These are phyloP conservation scores for Comarum palustre DNA, from an alignment of 306 rosid genomes.

Conservation along the genomic window DNA sequence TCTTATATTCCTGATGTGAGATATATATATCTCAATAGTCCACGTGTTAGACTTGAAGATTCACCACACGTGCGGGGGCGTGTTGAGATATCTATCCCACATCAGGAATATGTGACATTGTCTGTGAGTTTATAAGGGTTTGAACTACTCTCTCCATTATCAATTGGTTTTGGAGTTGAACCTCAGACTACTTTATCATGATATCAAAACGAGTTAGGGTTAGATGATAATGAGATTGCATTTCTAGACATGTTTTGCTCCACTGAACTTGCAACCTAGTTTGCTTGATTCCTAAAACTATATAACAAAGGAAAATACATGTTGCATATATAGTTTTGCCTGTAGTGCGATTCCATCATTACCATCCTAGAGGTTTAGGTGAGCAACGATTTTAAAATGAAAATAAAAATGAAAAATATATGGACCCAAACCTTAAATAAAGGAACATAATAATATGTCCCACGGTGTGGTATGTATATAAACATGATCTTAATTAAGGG, in stretches of 20 bases:
- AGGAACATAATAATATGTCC: constrained; percentile 12
- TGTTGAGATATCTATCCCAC: no score
- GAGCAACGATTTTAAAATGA: neutral
- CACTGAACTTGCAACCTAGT: neutral
- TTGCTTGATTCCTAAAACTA: neutral
- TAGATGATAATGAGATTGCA: neutral
- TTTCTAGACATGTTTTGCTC: neutral
- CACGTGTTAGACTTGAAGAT: no score
- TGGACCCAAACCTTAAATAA: constrained; percentile 11
- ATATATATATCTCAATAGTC: no score
- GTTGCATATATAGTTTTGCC: neutral
- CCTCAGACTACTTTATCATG: no score
- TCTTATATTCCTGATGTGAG: no score
- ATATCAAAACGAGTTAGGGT: no score
- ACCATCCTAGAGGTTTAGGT: constrained; percentile 5
- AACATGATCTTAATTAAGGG: no score
- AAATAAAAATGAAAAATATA: neutral
- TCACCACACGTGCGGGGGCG: no score
- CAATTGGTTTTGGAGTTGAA: no score
- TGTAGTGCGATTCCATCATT: constrained; percentile 3
- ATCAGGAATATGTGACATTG: no score
- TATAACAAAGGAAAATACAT: neutral
- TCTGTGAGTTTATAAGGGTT: no score
- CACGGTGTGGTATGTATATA: constrained; percentile 13
- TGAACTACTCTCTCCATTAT: no score